Base-by-base conservation (phyloP, 2,329 filamentous ascomycete species). In the Phialemoniopsis sp. region DNA sequence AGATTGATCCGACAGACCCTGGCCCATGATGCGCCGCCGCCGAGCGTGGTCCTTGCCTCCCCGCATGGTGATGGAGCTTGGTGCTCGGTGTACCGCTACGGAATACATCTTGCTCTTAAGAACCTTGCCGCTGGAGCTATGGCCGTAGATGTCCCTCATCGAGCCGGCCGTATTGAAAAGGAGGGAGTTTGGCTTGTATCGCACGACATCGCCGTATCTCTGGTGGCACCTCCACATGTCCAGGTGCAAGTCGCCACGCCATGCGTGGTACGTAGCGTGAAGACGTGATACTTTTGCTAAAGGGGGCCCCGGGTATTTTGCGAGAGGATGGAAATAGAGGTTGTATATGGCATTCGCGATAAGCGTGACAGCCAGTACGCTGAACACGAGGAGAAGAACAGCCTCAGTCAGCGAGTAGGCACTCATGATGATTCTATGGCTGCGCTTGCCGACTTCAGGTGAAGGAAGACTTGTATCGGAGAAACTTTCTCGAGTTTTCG, bases 161-260 rank as follows among this genome's bases (percentile, higher is more conserved):
- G 85, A 83, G 8, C 74, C 73, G 45, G 75, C 76, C 39, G 80
- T 82, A 69, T 93, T 91, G 66, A 94, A 78, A 1, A 82, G 87
- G 32, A 95, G 66, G 44, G 78, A 79, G 59, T 89, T 88, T 32
- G 88, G 88, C 0, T 85, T 85, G 48, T 85, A 87, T 18, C 88
- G 85, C 13, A 91, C 84, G 37, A 80, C 59, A n/a, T 70, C 66
- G 50, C 79, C 86, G 53, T 94, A 89, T 55, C 73, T 72, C 49
- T 82, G 66, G 58, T 94, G 88, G 49, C 83, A 69, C 21, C 74
- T 70, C 67, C 82, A 81, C 52, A 89, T 82, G 53, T 85, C 79
- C 14, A 90, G 72, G 55, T 90, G 86, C 2, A 85, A 75, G 48
- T 86, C 81, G 38, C 86, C 87, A 52, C 78, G 82, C 63, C 81